Evolutionary conservation across 2,329 filamentous ascomycete species (phyloP), one percentile per base, ranked within the genome.

Genomic region (Aspergillus flavus): DNA sequence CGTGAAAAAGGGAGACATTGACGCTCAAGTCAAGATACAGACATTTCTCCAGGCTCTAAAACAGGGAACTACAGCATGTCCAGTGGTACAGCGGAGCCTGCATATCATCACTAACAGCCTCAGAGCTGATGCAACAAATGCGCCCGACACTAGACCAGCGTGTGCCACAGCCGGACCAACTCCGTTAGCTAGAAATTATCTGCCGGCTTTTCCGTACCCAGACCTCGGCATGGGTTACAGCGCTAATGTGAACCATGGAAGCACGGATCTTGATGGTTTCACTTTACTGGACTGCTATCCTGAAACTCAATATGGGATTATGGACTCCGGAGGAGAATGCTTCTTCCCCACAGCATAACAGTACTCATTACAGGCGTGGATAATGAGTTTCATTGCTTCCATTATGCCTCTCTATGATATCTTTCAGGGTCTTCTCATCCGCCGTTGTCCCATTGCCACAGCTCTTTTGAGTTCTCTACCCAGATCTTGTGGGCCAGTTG

Each of bases 21-120:
- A 53, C 30, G 50, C 50, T 12, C 50, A 53, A 23, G 50, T 53
- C 30, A 53, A 53, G 19, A n/a, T 53, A n/a, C 50, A 53, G 30
- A 53, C 28, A 6, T 53, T 53, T 30, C 50, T 53, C 12, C 50
- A 53, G 28, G 50, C 50, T 14, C 30, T 53, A 34, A n/a, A 19
- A 6, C 50, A 53, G 28, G 50, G 50, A 4, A 53, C 50, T 34
- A 34, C 30, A 28, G 30, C 50, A 16, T 53, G 50, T 14, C 50
- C 50, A 9, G 14, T 53, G 0, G 30, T 53, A n/a, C 50, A 53
- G 28, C 50, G 50, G 16, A 53, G 50, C 50, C 23, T 53, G 10
- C 50, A 53, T 9, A 53, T 53, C 30, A 53, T 53, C 19, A 53
- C 50, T 14, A 53, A 53, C 11, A 53, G 50, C 28, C 30, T 53